Percentiles rank a stretch among this genome's conserved stretches.
Evolutionary conservation across 139 green algal genomes (phyloP).

Genomic region (Haematococcus lacustris): DNA sequence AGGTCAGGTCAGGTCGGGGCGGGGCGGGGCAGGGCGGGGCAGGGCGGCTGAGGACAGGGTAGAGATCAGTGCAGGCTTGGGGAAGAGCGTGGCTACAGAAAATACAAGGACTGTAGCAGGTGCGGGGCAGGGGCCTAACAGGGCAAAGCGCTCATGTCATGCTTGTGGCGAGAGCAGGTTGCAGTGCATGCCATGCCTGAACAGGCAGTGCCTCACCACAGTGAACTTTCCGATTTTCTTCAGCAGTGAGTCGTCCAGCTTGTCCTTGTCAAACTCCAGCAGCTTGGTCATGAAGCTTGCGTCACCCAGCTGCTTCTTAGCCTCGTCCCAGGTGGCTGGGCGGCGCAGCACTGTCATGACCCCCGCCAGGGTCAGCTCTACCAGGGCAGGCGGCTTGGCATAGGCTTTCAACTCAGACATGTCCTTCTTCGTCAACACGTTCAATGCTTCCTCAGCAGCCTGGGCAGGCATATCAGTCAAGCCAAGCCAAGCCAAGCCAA

Average conservation of each 20-base stretch:
- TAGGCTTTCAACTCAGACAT: slow-evolving; percentile 80
- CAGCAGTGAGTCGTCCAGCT: slow-evolving; percentile 67
- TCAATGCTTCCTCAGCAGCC: slow-evolving; percentile 70
- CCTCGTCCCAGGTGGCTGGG: slow-evolving; percentile 72
- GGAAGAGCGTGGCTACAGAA: too few species aligned
- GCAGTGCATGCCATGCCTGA: too few species aligned
- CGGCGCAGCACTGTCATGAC: slow-evolving; percentile 19
- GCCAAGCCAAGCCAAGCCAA: too few species aligned
- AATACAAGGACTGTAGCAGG: too few species aligned
- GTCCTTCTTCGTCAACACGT: slow-evolving; percentile 84
- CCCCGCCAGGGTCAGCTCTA: slow-evolving; percentile 65
- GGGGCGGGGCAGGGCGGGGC: too few species aligned
- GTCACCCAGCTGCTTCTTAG: slow-evolving; percentile 71
- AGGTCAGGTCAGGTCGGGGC: too few species aligned
- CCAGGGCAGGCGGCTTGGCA: slow-evolving; percentile 71
- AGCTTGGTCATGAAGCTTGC: slow-evolving; percentile 72
- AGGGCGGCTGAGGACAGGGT: not conserved
- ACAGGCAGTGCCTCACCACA: too few species aligned
- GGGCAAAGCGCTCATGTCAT: too few species aligned
- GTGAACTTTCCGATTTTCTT: slow-evolving; percentile 80
- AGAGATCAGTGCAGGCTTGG: too few species aligned
- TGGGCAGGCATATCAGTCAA: too few species aligned
- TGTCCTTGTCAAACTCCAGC: slow-evolving; percentile 75
- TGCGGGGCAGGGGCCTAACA: too few species aligned
- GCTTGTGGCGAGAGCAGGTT: too few species aligned